Conservation (phyloP, 768 basidiomycete species). For the Boletellus ananas region DNA sequence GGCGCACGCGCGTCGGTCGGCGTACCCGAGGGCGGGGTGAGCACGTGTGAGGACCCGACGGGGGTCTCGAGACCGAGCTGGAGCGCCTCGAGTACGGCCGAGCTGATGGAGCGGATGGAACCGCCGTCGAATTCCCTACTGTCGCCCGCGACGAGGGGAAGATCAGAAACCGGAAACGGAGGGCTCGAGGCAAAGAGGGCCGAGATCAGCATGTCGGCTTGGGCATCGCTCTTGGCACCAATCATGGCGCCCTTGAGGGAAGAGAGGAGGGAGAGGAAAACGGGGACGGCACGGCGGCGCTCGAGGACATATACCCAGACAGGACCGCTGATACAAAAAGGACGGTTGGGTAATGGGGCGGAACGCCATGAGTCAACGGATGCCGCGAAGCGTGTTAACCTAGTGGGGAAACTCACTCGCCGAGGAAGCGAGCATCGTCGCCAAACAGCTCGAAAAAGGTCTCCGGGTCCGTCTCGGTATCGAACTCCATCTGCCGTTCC, state of each 20-base stretch:
- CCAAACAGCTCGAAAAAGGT: slow-evolving; percentile 78
- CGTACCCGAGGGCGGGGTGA: slow-evolving; percentile 33
- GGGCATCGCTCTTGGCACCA: slow-evolving; percentile 61
- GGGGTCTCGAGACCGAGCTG: slow-evolving; percentile 38
- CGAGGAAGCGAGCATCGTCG: slow-evolving; percentile 66
- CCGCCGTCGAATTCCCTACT: slow-evolving; percentile 34
- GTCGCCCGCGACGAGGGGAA: slow-evolving; percentile 43
- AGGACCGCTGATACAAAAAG: slow-evolving; percentile 52
- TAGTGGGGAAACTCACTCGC: slow-evolving; percentile 55
- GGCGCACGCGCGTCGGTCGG: slow-evolving; percentile 20
- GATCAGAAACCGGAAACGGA: slow-evolving; percentile 66
- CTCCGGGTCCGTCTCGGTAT: slow-evolving; percentile 77
- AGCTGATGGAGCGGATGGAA: slow-evolving; percentile 42
- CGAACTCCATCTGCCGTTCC: slow-evolving; percentile 87
- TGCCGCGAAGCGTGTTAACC: not conserved
- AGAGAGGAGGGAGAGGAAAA: slow-evolving; percentile 76
- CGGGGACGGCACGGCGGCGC: slow-evolving; percentile 74
- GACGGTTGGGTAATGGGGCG: slow-evolving; percentile 1
- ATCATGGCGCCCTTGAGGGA: slow-evolving; percentile 52
- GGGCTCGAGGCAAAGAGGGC: slow-evolving; percentile 81
- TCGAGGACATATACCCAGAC: slow-evolving; percentile 93
- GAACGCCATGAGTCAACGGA: slow-evolving; percentile 4
- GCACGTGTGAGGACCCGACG: slow-evolving; percentile 39
- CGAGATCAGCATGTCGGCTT: slow-evolving; percentile 76
- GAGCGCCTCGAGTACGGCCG: slow-evolving; percentile 45